Conservation (phyloP, 805 yeast genomes). For the Kurtzmaniella cleridarum region DNA sequence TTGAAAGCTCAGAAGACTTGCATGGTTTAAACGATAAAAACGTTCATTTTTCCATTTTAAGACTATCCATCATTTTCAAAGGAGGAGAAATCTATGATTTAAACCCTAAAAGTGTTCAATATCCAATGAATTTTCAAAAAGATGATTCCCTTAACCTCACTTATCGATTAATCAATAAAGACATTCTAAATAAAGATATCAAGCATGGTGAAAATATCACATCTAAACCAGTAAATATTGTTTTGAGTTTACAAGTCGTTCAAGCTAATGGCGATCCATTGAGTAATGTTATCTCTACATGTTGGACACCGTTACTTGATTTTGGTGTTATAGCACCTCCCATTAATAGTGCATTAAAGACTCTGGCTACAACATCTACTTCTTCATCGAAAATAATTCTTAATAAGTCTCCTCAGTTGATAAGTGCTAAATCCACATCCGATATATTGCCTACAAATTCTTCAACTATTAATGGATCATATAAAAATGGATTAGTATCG, state of each 20-base stretch:
- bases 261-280: constrained; percentile 13
- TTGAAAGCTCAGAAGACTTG: constrained; percentile 42
- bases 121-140: constrained; percentile 22
- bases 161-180: constrained; percentile 29
- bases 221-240: constrained; percentile 23
- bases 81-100: constrained; percentile 22
- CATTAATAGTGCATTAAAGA: constrained; percentile 30
- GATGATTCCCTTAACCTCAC: constrained; percentile 31
- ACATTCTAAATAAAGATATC: constrained; percentile 17
- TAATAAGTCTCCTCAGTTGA: not conserved
- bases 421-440: constrained; percentile 5
- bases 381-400: not conserved
- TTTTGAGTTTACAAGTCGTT: constrained; percentile 21
- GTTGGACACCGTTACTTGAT: constrained; percentile 37
- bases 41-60: constrained; percentile 17
- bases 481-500: constrained; percentile 12
- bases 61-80: constrained; percentile 20
- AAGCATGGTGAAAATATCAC: constrained; percentile 8
- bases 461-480: constrained; percentile 16
- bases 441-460: constrained; percentile 12
- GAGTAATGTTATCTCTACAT: constrained; percentile 27
- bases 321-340: constrained; percentile 35
- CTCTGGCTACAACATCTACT: constrained; percentile 8
- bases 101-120: constrained; percentile 11
- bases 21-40: constrained; percentile 9